A percentile compares a stretch with the other conserved stretches of the same genome.
Conservation (phyloP, 257 asterid genomes). For the Catharanthus roseus region DNA sequence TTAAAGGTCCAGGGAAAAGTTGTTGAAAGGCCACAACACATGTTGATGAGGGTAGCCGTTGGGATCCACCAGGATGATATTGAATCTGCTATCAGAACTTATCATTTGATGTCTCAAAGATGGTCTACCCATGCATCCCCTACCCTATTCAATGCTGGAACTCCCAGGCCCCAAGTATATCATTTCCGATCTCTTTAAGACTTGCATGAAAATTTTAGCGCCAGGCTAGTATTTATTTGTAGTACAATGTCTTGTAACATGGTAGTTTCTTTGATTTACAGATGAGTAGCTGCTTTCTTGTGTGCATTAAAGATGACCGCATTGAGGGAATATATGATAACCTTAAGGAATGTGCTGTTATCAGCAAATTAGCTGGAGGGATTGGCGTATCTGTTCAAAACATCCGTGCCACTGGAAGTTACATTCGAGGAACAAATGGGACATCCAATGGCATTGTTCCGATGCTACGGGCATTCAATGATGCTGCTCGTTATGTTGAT, state of each 20-base stretch:
- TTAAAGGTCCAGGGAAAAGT: conserved; percentile 72
- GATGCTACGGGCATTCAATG: conserved; percentile 90
- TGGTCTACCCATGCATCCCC: conserved; percentile 99
- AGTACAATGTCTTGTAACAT: not conserved
- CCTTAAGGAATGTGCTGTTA: conserved; percentile 92
- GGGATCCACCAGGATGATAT: conserved; percentile 86
- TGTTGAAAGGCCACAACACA: conserved; percentile 97
- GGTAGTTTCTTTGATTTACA: conserved; percentile 20
- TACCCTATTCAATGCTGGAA: conserved; percentile 93
- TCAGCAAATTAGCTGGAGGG: conserved; percentile 99
- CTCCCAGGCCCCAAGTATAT: conserved; percentile 91
- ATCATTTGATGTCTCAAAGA: conserved; percentile 82
- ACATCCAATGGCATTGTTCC: conserved; percentile 96
- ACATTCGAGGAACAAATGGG: conserved; percentile 96
- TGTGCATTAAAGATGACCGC: conserved; percentile 97
- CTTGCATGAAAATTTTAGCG: too few species aligned
- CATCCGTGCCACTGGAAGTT: conserved; percentile 96
- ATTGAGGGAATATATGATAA: conserved; percentile 96
- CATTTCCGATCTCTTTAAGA: not conserved
- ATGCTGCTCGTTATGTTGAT: conserved; percentile 92
- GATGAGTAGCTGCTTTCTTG: conserved; percentile 95
- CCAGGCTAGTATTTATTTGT: not conserved
- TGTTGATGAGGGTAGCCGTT: conserved; percentile 96
- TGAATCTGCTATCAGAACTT: conserved; percentile 70
- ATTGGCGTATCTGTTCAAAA: conserved; percentile 88